Evolutionary conservation across 768 basidiomycete genomes (phyloP).

Genomic region (Hebeloma cylindrosporum): DNA sequence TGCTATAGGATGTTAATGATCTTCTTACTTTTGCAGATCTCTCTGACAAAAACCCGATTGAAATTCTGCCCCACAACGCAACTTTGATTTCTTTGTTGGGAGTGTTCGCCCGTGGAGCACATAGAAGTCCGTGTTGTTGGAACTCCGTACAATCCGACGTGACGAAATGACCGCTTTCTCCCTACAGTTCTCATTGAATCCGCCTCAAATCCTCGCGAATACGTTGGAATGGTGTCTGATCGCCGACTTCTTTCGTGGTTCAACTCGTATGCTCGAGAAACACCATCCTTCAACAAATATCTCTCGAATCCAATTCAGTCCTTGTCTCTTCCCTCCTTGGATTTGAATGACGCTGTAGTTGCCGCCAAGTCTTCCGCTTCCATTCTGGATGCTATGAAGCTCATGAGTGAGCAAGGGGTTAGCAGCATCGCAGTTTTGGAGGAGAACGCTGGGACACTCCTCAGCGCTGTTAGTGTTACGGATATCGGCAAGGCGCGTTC

Average conservation of each 20-base stretch:
- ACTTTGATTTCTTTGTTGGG: slow-evolving; percentile 61
- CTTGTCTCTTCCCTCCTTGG: slow-evolving; percentile 63
- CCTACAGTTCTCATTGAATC: slow-evolving; percentile 56
- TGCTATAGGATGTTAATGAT: slow-evolving; percentile 1
- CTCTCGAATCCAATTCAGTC: slow-evolving; percentile 55
- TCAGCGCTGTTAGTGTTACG: slow-evolving; percentile 81
- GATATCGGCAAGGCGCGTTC: slow-evolving; percentile 69
- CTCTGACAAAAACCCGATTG: slow-evolving; percentile 82
- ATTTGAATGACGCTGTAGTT: slow-evolving; percentile 62
- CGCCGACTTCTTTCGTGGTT: slow-evolving; percentile 71
- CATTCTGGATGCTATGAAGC: slow-evolving; percentile 78
- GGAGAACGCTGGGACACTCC: slow-evolving; percentile 56
- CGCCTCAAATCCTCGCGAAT: slow-evolving; percentile 41
- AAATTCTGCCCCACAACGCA: slow-evolving; percentile 61
- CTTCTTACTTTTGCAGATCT: slow-evolving; percentile 49
- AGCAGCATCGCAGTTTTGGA: slow-evolving; percentile 80
- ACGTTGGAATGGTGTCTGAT: slow-evolving; percentile 77
- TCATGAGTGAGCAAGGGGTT: slow-evolving; percentile 85
- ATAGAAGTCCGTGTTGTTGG: slow-evolving; percentile 52
- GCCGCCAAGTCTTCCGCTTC: slow-evolving; percentile 58
- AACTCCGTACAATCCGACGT: not conserved
- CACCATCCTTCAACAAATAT: slow-evolving; percentile 43
- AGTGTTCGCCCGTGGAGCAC: slow-evolving; percentile 68
- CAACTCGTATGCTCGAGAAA: slow-evolving; percentile 49
- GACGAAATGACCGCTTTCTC: not conserved